These are phyloP conservation scores for Paecilomyces variotii DNA, from an alignment of 2,329 filamentous ascomycete genomes.

Conservation along the genomic window DNA sequence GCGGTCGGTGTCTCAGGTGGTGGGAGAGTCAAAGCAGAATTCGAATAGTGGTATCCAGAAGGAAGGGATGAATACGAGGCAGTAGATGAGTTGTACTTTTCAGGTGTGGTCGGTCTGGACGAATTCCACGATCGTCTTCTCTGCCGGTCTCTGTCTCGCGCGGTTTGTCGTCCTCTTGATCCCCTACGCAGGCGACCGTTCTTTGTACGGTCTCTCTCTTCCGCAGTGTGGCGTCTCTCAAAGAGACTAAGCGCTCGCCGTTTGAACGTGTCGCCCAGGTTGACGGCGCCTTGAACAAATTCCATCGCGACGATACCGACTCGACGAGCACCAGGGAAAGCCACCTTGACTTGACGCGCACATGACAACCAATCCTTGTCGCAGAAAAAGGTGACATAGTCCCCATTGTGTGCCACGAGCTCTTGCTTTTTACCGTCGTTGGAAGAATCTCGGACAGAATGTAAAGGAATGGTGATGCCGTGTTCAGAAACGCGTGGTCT, in stretches of 20 bases:
- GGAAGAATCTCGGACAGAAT: neutral
- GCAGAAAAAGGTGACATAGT: neutral
- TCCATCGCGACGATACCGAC: neutral
- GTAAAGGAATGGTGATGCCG: neutral
- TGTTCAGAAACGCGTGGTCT: neutral
- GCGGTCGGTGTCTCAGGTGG: no score
- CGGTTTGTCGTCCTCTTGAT: neutral
- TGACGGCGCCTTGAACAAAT: conserved; percentile 9
- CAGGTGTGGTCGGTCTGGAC: neutral
- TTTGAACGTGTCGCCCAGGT: conserved; percentile 5
- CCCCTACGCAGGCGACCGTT: neutral
- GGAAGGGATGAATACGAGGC: neutral
- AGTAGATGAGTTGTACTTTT: neutral
- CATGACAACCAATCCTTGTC: neutral
- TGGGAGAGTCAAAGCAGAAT: neutral
- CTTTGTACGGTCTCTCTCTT: neutral
- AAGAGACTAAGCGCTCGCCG: conserved; percentile 5
- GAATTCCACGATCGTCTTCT: neutral
- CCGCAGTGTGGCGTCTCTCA: neutral
- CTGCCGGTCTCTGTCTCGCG: neutral
- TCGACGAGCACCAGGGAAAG: neutral
- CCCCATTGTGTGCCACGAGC: neutral
- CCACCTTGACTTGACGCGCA: neutral
- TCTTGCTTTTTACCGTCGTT: neutral
- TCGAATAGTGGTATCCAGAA: neutral